These are phyloP conservation scores for Circinella minor DNA, from an alignment of 371 early-diverging fungal genomes.

Conservation along the genomic window DNA sequence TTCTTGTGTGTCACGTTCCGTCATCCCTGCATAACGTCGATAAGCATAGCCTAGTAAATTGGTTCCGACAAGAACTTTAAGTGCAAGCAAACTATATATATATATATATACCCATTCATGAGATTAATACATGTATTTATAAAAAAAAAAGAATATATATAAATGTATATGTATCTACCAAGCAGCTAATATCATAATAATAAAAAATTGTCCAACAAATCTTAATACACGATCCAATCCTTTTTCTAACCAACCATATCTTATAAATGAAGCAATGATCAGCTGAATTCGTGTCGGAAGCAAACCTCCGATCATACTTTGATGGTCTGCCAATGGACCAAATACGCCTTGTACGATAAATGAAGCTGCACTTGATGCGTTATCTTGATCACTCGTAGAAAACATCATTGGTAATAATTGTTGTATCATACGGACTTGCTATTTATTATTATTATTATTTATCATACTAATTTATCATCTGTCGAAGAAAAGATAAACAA, in stretches of 20 bases:
- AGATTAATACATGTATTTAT: not conserved
- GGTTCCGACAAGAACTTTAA: constrained; percentile 78
- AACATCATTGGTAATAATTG: constrained; percentile 76
- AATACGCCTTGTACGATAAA: constrained; percentile 24
- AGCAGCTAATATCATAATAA: constrained; percentile 27
- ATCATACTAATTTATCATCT: too few species aligned
- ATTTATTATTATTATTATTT: not conserved
- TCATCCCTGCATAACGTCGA: constrained; percentile 63
- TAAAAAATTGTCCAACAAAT: constrained; percentile 27
- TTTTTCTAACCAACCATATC: constrained; percentile 41
- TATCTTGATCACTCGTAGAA: constrained; percentile 17
- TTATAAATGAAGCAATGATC: constrained; percentile 32
- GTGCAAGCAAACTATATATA: constrained; percentile 53
- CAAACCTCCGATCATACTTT: constrained; percentile 24
- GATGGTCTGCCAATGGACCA: constrained; percentile 31
- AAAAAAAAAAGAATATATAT: not conserved
- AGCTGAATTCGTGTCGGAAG: constrained; percentile 38
- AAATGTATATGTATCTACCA: constrained; percentile 28
- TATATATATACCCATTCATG: not conserved
- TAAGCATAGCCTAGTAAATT: constrained; percentile 75
- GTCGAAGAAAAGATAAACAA: not conserved
- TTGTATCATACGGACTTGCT: constrained; percentile 67
- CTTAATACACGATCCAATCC: constrained; percentile 37
- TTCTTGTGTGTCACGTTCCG: constrained; percentile 59
- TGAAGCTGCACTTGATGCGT: constrained; percentile 25